Evolutionary conservation across 2,329 filamentous ascomycete species (phyloP).

Genomic region (Annulohypoxylon truncatum): DNA sequence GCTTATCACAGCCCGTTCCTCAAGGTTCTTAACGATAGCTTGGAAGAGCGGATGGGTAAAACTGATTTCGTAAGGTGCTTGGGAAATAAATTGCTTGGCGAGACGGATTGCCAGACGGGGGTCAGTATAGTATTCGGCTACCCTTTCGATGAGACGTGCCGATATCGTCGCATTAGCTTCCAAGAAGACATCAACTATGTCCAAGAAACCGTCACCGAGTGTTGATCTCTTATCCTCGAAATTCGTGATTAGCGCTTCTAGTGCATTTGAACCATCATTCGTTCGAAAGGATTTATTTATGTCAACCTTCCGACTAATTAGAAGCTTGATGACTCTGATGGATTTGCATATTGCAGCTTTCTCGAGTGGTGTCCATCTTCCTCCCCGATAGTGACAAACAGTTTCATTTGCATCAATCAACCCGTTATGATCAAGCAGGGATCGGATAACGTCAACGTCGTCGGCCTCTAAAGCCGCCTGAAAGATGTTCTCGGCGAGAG

Average conservation of each 20-base stretch:
- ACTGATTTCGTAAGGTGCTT: too few relatives aligned
- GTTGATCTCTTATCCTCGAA: too few relatives aligned
- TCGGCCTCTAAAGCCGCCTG: conserved; percentile 20
- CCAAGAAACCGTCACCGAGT: conserved; percentile 7
- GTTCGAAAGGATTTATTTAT: conserved; percentile 15
- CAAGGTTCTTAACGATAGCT: not conserved
- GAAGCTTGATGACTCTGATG: conserved; percentile 7
- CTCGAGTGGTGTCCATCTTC: conserved; percentile 19
- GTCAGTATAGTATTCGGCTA: not conserved
- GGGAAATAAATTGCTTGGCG: not conserved
- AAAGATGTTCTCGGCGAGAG: conserved; percentile 24
- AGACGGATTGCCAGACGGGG: conserved; percentile 9
- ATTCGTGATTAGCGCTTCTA: too few relatives aligned
- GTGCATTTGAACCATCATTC: too few relatives aligned
- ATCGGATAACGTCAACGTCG: conserved; percentile 31
- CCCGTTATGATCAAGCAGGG: not conserved
- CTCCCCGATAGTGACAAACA: not conserved
- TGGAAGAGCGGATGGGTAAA: too few relatives aligned
- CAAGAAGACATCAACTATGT: not conserved
- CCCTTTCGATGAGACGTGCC: not conserved
- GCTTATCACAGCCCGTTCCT: not conserved
- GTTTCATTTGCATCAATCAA: conserved; percentile 22
- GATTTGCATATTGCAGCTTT: conserved; percentile 1
- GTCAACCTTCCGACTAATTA: conserved; percentile 6
- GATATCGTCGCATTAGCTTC: not conserved